phyloP scores from a whole-genome alignment of 176 grass and related monocot species.

The Dactylis glomerata region DNA sequence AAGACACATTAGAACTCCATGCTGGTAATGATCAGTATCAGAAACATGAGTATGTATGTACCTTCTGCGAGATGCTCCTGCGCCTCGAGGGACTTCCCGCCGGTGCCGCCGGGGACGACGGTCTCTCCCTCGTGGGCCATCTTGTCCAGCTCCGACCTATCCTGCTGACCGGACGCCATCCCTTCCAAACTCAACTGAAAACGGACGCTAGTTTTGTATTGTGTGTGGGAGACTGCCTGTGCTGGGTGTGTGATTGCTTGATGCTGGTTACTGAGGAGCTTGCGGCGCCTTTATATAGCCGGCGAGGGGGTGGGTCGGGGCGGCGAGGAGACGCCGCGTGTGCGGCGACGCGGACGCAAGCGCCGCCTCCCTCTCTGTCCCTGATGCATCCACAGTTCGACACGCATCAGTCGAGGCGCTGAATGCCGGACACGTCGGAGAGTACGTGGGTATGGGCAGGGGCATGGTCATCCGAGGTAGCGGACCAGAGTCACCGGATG shows the following conservation, averaged over 20 bases:
- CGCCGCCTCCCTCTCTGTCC: not conserved
- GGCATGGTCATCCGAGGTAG: not conserved
- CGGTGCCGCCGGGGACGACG: slow-evolving; percentile 65
- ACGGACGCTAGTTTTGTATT: not conserved
- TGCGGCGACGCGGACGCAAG: slow-evolving; percentile 19
- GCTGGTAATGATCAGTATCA: not conserved
- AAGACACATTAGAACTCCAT: too few species aligned
- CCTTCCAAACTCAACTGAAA: not conserved
- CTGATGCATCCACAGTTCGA: not conserved
- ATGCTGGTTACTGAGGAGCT: not conserved
- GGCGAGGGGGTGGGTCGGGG: not conserved
- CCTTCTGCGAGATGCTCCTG: slow-evolving; percentile 69
- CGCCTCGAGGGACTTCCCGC: slow-evolving; percentile 56
- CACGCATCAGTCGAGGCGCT: not conserved
- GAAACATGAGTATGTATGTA: not conserved
- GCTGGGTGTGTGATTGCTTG: not conserved
- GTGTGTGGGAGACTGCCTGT: not conserved
- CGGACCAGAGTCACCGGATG: not conserved
- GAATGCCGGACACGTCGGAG: slow-evolving; percentile 9
- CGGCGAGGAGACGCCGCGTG: slow-evolving; percentile 17
- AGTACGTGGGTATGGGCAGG: not conserved
- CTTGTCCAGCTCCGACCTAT: slow-evolving; percentile 51
- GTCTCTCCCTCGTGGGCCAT: slow-evolving; percentile 57
- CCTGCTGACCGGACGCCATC: slow-evolving; percentile 53
- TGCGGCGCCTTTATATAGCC: slow-evolving; percentile 10